A percentile compares a stretch with the other conserved stretches of the same genome.
phyloP scores from a whole-genome alignment of 441 rosid genomes.

The Populus hybrid region DNA sequence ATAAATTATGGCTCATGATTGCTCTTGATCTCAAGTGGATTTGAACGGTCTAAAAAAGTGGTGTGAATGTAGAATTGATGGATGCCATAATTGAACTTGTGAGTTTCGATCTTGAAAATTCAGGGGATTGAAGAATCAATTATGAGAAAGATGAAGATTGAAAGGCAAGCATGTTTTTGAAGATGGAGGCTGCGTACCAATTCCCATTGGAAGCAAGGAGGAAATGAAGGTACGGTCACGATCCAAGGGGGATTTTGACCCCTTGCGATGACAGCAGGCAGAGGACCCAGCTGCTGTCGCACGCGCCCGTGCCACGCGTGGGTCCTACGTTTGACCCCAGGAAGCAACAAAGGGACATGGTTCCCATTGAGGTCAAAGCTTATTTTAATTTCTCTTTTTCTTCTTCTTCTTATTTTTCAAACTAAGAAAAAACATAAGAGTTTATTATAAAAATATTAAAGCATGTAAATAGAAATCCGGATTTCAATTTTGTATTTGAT shows the following conservation, averaged over 20 bases:
- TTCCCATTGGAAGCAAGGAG: background rate
- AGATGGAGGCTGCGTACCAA: background rate
- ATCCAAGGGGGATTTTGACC: slow-evolving; percentile 27
- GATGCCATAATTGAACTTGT: background rate
- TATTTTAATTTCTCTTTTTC: background rate
- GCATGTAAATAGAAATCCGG: background rate
- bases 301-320: slow-evolving; percentile 37
- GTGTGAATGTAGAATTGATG: background rate
- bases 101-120: background rate
- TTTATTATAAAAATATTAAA: too few relatives aligned
- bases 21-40: background rate
- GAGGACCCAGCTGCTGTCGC: slow-evolving; percentile 31
- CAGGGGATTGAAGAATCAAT: background rate
- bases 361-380: background rate
- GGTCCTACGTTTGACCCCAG: slow-evolving; percentile 40
- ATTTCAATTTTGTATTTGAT: too few relatives aligned
- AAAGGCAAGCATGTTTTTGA: background rate
- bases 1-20: background rate
- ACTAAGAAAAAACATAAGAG: too few relatives aligned
- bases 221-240: slow-evolving; percentile 10
- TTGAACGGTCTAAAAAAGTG: background rate
- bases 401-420: background rate
- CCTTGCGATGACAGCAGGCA: background rate
- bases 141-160: background rate
- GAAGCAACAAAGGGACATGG: background rate